Percentiles rank a stretch among this genome's conserved stretches.
Conservation (phyloP, 352 stramenopile species). For the Halophytophthora polymorphica region DNA sequence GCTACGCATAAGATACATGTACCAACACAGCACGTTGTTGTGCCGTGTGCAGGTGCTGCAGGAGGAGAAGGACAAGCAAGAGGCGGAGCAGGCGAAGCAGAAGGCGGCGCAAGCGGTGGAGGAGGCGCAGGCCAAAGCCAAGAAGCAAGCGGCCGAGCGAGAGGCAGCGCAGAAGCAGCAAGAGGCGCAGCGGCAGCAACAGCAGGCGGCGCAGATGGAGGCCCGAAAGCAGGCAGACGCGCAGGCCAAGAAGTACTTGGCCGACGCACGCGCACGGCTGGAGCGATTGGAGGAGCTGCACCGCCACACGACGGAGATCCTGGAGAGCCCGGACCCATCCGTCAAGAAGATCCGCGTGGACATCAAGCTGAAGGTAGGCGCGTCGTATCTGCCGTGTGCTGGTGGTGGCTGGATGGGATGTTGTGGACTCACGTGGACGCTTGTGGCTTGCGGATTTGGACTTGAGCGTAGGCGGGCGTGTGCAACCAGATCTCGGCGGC, state of each 20-base stretch:
- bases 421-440: constrained; percentile 1
- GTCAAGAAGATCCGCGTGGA: constrained; percentile 72
- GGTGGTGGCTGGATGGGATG: too few species aligned
- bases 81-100: constrained; percentile 21
- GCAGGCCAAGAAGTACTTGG: constrained; percentile 40
- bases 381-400: neutral
- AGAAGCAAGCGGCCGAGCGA: constrained; percentile 24
- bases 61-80: constrained; percentile 21
- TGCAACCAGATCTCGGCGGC: constrained; percentile 80
- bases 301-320: constrained; percentile 37
- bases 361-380: constrained; percentile 55
- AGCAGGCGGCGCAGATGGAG: constrained; percentile 33
- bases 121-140: constrained; percentile 32
- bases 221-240: constrained; percentile 30
- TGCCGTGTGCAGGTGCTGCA: constrained; percentile 20
- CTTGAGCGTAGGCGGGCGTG: constrained; percentile 42
- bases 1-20: too few species aligned
- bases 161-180: constrained; percentile 27
- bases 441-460: neutral
- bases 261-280: constrained; percentile 42
- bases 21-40: too few species aligned
- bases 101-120: constrained; percentile 23
- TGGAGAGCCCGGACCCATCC: constrained; percentile 37
- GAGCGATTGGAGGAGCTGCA: constrained; percentile 54
- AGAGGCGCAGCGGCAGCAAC: constrained; percentile 25